These are phyloP conservation scores for Candida maesae DNA, from an alignment of 805 yeast genomes.

Conservation along the genomic window DNA sequence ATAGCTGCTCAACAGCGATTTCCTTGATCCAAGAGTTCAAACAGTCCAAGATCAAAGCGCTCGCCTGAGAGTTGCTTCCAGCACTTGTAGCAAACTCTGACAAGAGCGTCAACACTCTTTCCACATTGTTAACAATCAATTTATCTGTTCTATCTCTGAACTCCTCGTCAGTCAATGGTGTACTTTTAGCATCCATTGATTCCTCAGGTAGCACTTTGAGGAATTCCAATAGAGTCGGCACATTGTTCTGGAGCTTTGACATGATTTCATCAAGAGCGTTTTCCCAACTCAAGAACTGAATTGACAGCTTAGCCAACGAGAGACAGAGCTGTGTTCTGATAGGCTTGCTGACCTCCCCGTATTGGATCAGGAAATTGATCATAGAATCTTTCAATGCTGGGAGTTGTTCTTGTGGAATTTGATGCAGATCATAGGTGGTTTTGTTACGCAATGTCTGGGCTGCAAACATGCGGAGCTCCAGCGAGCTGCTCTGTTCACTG, in stretches of 20 bases:
- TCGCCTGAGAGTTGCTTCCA: conserved; percentile 26
- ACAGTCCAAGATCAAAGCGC: conserved; percentile 60
- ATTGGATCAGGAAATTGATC: conserved; percentile 52
- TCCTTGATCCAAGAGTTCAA: conserved; percentile 90
- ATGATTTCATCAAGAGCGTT: conserved; percentile 69
- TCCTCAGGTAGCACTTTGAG: conserved; percentile 91
- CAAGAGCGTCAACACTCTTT: conserved; percentile 61
- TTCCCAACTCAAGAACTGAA: conserved; percentile 74
- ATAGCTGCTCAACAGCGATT: conserved; percentile 67
- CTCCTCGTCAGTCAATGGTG: conserved; percentile 81
- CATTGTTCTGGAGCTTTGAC: conserved; percentile 36
- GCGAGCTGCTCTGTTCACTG: conserved; percentile 26
- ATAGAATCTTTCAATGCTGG: conserved; percentile 64
- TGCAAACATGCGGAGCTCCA: conserved; percentile 73
- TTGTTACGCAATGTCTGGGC: conserved; percentile 88
- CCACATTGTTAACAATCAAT: conserved; percentile 63
- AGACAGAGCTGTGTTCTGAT: conserved; percentile 82
- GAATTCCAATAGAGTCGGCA: conserved; percentile 64
- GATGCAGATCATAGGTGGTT: conserved; percentile 78
- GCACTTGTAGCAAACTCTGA: conserved; percentile 44
- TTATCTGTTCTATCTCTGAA: conserved; percentile 59
- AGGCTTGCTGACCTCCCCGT: conserved; percentile 42
- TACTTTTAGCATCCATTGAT: conserved; percentile 67
- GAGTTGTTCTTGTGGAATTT: conserved; percentile 59
- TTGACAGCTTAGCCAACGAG: conserved; percentile 74